Evolutionary conservation across 352 stramenopile genomes (phyloP).

Genomic region (Blastocystis sp.): DNA sequence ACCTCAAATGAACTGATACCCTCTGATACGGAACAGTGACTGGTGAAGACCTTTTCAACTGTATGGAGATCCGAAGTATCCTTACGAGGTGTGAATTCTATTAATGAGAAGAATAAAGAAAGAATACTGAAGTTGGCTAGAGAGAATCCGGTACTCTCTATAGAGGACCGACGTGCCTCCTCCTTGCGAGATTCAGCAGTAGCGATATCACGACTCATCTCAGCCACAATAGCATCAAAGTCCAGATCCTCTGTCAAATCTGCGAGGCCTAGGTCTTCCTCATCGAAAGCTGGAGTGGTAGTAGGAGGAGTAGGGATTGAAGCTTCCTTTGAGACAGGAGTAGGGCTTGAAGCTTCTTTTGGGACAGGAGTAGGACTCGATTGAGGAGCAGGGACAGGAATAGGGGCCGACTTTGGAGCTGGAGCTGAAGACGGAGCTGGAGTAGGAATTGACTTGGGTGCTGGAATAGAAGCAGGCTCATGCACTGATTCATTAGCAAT

Average conservation of each 20-base stretch:
- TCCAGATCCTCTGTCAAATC: conserved; percentile 29
- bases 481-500: not conserved
- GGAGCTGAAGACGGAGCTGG: not conserved
- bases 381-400: not conserved
- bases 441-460: not conserved
- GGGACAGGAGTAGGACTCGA: too few relatives aligned
- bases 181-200: not conserved
- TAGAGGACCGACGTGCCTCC: not conserved
- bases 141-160: not conserved
- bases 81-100: conserved; percentile 13
- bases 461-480: not conserved
- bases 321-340: too few relatives aligned
- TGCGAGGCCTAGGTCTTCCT: not conserved
- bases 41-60: not conserved
- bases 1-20: conserved; percentile 14
- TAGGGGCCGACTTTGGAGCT: not conserved
- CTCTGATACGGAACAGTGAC: not conserved
- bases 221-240: conserved; percentile 46
- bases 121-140: not conserved
- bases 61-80: not conserved
- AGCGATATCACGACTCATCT: conserved; percentile 19
- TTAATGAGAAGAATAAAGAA: not conserved
- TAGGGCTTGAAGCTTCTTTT: too few relatives aligned
- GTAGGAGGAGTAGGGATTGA: not conserved
- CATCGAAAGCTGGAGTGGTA: not conserved